Evolutionary conservation across 2,329 filamentous ascomycete genomes (phyloP).

Genomic region (Thielaviopsis cerberus): DNA sequence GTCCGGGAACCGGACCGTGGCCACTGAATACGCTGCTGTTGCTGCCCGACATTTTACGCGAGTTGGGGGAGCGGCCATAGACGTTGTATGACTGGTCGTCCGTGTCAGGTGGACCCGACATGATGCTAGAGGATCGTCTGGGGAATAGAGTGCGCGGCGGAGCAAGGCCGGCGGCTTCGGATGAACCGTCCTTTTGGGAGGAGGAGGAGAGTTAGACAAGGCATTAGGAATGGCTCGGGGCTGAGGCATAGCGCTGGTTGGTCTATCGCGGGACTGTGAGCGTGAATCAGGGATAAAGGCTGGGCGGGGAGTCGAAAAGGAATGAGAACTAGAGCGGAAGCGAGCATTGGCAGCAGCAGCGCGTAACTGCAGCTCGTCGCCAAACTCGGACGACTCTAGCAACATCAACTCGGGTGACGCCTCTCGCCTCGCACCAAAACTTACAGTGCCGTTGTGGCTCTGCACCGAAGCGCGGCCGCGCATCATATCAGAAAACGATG

Average conservation of each 20-base stretch:
- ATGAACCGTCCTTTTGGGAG: constrained; percentile 4
- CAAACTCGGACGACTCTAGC: constrained; percentile 16
- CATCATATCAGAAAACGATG: constrained; percentile 9
- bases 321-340: background rate
- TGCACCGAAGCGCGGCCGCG: constrained; percentile 4
- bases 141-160: constrained; percentile 32
- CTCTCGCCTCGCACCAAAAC: constrained; percentile 36
- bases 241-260: constrained; percentile 26
- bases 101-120: constrained; percentile 50
- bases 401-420: constrained; percentile 29
- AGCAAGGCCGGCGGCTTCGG: constrained; percentile 22
- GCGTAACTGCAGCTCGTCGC: constrained; percentile 21
- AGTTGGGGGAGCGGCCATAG: constrained; percentile 43
- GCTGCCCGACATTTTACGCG: constrained; percentile 59
- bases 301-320: background rate
- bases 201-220: constrained; percentile 2
- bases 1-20: constrained; percentile 29
- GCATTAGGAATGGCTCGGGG: constrained; percentile 14
- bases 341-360: constrained; percentile 35
- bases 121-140: constrained; percentile 38
- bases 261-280: constrained; percentile 29
- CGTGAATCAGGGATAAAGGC: constrained; percentile 17
- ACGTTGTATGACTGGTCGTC: constrained; percentile 37
- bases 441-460: constrained; percentile 4
- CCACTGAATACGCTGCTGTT: constrained; percentile 30